Base-by-base conservation (phyloP, 2,329 filamentous ascomycete species). In the Blastomyces parvus region DNA sequence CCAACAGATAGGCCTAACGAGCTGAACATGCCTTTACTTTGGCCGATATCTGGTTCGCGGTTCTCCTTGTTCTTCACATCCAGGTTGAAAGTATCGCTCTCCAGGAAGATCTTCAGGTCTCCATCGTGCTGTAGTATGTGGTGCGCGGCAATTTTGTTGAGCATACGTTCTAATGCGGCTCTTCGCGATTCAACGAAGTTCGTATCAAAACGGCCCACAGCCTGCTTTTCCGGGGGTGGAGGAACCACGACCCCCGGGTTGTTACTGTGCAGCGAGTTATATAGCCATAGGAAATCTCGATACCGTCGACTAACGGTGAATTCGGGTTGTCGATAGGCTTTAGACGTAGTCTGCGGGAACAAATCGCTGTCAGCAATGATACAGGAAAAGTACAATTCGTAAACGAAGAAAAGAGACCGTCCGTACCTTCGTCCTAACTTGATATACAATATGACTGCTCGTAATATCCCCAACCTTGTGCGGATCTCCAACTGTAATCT, bases 31-130 rank as follows among this genome's bases (percentile, higher is more conserved):
- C 94, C 92, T 78, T 97, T 97, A 79, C 87, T 96, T 77, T 97
- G 94, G 52, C 86, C 86, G 3, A 95, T 82, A 61, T 91, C 86
- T 1, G 90, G 90, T 64, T 97, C 91, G 70, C 91, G 88, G 62
- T 93, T 87, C 76, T 97, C 93, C 77, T 96, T 96, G 78, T 99
- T 94, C 81, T 97, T 99, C 72, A 99, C 87, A 71, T 99, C 94
- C 46, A 96, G 85, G 71, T 91, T 97, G 80, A 99, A 97, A 0
- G 91, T 83, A 70, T 99, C 94, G 73, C 92, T 97, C 77, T 99
- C 94, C 17, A 99, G 80, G 76, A 99, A 99, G 5, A 97, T 86
- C 79, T 99, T 99, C 66, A 99, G 78, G 72, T 99, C 94, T 6
- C 85, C 87, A 72, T 99, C 94, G 70, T 96, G 90, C 73, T 97